Base-by-base conservation (phyloP, 2,329 filamentous ascomycete genomes). In the Emmonsiellopsis sp. region DNA sequence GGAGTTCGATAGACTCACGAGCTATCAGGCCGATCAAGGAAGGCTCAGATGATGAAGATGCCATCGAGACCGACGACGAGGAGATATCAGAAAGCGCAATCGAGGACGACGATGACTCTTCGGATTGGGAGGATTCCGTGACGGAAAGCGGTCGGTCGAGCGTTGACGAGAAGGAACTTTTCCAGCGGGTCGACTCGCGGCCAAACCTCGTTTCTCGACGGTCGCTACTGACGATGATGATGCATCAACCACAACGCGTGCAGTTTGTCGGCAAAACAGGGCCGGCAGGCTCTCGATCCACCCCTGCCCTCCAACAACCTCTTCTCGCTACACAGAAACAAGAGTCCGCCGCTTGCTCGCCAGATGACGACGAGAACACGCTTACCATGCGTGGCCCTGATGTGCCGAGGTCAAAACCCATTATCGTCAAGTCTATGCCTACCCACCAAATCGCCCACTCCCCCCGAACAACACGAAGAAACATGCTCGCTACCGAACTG, bases 401-500 rank as follows among this genome's bases (percentile, higher is more conserved):
- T 63, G 76, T 84, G 45, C 82, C 86, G 42, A 80, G 85, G 43
- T 85, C 89, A 1, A 89, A 92, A 69, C 89, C 91, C 31, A 95
- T 95, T 65, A 81, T 85, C 63, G 81, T 85, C 65, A 85, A 83
- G 11, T 80, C 85, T 16, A 80, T 80, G n/a, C 84, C 84, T 54
- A 75, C 75, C 5, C 82, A 87, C 59, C 86, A 88, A 53, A 82
- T 84, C 31, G 87, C 89, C 1, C 79, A 95, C 59, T 97, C 93
- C 5, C 93, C 93, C 3, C 83, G 90, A 54, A 96, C 92, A 0
- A 96, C 91, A 0, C 83, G 93, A 50, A 83, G 91, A 56, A 94
- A 96, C 71, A 98, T 98, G 93, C 80, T 98, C 54, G 86, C 89
- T 7, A 94, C 89, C 0, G 93, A 98, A 73, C 77, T 98, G 52